Conservation (phyloP, 2,329 filamentous ascomycete species). For the Venturia oleaginea region DNA sequence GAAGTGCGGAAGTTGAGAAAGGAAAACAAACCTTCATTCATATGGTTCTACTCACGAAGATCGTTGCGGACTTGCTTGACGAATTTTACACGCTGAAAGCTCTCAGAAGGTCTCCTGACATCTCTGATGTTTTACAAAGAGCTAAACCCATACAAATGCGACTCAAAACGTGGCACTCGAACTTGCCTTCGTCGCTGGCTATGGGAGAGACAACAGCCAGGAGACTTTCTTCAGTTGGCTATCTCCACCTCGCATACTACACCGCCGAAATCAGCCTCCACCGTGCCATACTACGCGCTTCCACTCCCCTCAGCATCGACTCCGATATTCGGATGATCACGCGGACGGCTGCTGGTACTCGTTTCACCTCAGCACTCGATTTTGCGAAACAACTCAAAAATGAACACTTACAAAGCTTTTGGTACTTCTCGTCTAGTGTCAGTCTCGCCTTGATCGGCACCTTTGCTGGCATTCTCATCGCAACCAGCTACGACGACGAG, state of each 20-base stretch:
- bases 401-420: conserved; percentile 38
- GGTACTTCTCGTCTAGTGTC: conserved; percentile 37
- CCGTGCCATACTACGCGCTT: conserved; percentile 18
- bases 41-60: conserved; percentile 43
- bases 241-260: conserved; percentile 38
- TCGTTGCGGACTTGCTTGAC: conserved; percentile 42
- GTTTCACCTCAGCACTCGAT: conserved; percentile 37
- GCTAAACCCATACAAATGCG: conserved; percentile 46
- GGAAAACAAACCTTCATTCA: conserved; percentile 37
- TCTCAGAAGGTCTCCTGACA: conserved; percentile 30
- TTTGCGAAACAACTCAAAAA: conserved; percentile 37
- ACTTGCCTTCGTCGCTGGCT: conserved; percentile 27
- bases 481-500: conserved; percentile 25
- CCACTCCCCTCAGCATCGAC: conserved; percentile 18
- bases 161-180: conserved; percentile 44
- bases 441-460: conserved; percentile 33
- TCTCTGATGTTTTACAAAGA: conserved; percentile 40
- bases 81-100: conserved; percentile 44
- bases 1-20: conserved; percentile 26
- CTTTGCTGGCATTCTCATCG: conserved; percentile 32
- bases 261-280: conserved; percentile 38
- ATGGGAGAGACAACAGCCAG: conserved; percentile 7
- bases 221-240: conserved; percentile 17
- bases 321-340: conserved; percentile 28
- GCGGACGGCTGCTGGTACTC: conserved; percentile 32